A percentile compares a stretch with the other conserved stretches of the same genome.
These are phyloP conservation scores for Schwanniomyces occidentalis DNA, from an alignment of 805 yeast species.

Conservation along the genomic window DNA sequence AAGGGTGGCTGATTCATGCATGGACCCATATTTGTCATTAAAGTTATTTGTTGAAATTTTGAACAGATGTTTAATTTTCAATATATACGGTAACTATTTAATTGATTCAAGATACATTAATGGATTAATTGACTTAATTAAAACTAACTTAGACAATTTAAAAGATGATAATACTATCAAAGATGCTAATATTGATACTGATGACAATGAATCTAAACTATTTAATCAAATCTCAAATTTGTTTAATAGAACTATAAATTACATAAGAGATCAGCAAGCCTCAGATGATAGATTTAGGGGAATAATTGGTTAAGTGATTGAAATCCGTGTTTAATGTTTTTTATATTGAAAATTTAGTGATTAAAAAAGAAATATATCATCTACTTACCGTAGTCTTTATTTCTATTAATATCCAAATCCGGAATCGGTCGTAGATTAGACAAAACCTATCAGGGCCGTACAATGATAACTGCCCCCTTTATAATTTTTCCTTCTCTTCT, in stretches of 20 bases:
- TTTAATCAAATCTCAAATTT: slow-evolving; percentile 26
- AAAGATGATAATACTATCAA: slow-evolving; percentile 22
- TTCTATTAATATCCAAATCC: no score
- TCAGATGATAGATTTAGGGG: slow-evolving; percentile 68
- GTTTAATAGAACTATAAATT: slow-evolving; percentile 71
- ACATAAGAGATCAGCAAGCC: slow-evolving; percentile 66
- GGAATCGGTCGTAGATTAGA: no score
- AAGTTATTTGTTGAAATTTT: slow-evolving; percentile 89
- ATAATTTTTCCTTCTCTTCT: no score
- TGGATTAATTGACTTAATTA: slow-evolving; percentile 81
- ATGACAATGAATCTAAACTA: slow-evolving; percentile 28
- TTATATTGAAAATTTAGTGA: no score
- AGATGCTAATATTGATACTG: slow-evolving; percentile 22
- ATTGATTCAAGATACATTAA: slow-evolving; percentile 77
- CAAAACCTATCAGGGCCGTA: no score
- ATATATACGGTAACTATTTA: slow-evolving; percentile 72
- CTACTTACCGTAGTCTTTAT: no score
- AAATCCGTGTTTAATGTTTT: no score
- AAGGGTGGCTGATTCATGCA: slow-evolving; percentile 90
- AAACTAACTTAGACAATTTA: slow-evolving; percentile 57
- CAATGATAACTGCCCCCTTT: no score
- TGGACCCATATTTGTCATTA: slow-evolving; percentile 72
- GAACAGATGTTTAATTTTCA: slow-evolving; percentile 81
- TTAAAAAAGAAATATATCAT: no score
- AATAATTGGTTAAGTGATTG: slow-evolving; percentile 32